Percentiles rank a stretch among this genome's conserved stretches.
Evolutionary conservation across 306 rosid species (phyloP).

Genomic region (Lagenaria siceraria): DNA sequence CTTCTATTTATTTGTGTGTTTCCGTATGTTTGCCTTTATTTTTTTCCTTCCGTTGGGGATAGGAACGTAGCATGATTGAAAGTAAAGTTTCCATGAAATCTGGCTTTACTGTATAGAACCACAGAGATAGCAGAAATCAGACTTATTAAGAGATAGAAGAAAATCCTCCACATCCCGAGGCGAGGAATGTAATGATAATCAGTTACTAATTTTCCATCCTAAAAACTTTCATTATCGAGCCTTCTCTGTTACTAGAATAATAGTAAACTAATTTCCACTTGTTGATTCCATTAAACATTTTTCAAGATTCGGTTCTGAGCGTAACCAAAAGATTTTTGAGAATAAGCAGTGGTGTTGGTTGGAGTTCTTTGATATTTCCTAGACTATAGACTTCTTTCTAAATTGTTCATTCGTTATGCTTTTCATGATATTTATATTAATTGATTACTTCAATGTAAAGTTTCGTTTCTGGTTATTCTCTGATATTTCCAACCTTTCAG

Average conservation of each 20-base stretch:
- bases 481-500: background rate
- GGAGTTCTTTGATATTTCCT: background rate
- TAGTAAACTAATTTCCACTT: background rate
- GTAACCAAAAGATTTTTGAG: background rate
- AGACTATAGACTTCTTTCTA: background rate
- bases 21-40: background rate
- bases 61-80: background rate
- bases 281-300: background rate
- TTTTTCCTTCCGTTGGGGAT: background rate
- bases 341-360: background rate
- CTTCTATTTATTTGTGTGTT: background rate
- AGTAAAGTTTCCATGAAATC: background rate
- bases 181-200: too few relatives aligned
- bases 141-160: background rate
- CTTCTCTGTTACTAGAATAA: background rate
- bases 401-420: background rate
- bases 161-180: too few relatives aligned
- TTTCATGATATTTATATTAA: background rate
- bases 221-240: background rate
- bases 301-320: background rate
- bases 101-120: background rate
- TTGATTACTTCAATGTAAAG: background rate
- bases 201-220: background rate
- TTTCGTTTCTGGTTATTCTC: background rate
- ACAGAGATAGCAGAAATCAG: background rate